Percentiles rank a stretch among this genome's conserved stretches.
These are phyloP conservation scores for Colletotrichum incanum DNA, from an alignment of 2,329 filamentous ascomycete species.

Conservation along the genomic window DNA sequence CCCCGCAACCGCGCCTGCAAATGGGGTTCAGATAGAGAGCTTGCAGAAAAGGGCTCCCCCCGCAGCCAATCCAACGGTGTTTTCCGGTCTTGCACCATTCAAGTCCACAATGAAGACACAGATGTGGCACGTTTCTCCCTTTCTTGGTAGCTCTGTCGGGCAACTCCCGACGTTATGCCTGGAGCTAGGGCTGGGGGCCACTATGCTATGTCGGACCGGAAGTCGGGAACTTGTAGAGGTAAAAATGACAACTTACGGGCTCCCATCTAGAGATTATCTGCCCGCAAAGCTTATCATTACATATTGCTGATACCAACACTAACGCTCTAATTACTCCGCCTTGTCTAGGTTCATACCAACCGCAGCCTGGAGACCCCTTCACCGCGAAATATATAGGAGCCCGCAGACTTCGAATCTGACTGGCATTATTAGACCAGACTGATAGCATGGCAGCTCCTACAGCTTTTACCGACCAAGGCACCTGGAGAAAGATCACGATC, in stretches of 20 bases:
- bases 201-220: neutral
- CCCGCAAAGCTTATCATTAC: neutral
- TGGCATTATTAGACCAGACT: too few species aligned
- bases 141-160: conserved; percentile 15
- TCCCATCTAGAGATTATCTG: too few species aligned
- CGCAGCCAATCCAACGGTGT: conserved; percentile 19
- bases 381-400: too few species aligned
- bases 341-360: too few species aligned
- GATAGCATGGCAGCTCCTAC: too few species aligned
- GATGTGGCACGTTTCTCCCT: conserved; percentile 24
- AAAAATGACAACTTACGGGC: too few species aligned
- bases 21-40: conserved; percentile 10
- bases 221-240: neutral
- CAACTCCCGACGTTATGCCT: conserved; percentile 21
- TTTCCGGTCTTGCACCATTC: conserved; percentile 23
- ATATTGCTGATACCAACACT: too few species aligned
- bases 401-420: too few species aligned
- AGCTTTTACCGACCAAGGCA: too few species aligned
- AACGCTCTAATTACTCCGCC: too few species aligned
- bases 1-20: conserved; percentile 29
- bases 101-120: conserved; percentile 28
- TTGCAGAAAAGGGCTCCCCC: conserved; percentile 1
- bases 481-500: too few species aligned
- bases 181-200: neutral
- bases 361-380: too few species aligned